Percentiles rank a stretch among this genome's conserved stretches.
These are phyloP conservation scores for Pseudogymnoascus sp. DNA, from an alignment of 2,329 filamentous ascomycete species.

Conservation along the genomic window DNA sequence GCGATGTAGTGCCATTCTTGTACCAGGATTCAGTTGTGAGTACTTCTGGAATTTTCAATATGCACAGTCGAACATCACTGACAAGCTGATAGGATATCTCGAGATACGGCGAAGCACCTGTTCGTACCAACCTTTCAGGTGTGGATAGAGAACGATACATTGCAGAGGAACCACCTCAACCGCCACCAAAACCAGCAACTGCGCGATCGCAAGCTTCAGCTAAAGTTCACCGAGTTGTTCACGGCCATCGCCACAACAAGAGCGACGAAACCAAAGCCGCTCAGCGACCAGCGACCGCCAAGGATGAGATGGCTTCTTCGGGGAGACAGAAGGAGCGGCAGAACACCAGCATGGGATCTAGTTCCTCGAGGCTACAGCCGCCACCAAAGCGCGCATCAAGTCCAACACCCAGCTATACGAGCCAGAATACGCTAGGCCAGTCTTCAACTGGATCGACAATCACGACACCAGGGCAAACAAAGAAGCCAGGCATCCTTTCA, in stretches of 20 bases:
- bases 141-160: constrained; percentile 61
- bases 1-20: constrained; percentile 94
- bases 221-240: constrained; percentile 53
- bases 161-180: constrained; percentile 40
- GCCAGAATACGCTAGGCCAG: constrained; percentile 24
- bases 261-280: constrained; percentile 59
- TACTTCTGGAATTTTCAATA: constrained; percentile 22
- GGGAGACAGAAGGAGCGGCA: constrained; percentile 41
- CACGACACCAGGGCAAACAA: constrained; percentile 29
- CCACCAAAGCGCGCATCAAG: constrained; percentile 58
- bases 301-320: neutral
- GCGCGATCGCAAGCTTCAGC: constrained; percentile 50
- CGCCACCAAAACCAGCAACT: constrained; percentile 53
- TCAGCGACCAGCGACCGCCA: constrained; percentile 46
- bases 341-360: neutral
- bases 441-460: neutral
- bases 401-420: constrained; percentile 69
- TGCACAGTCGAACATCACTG: constrained; percentile 10
- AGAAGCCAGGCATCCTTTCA: constrained; percentile 28
- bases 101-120: constrained; percentile 68
- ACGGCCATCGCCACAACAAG: constrained; percentile 59
- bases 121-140: constrained; percentile 60
- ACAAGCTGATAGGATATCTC: constrained; percentile 53
- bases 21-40: constrained; percentile 78
- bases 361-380: constrained; percentile 30